Percentiles rank a stretch among this genome's conserved stretches.
Evolutionary conservation across 2,329 filamentous ascomycete species (phyloP).

Genomic region (Malbranchea cinnamomea): DNA sequence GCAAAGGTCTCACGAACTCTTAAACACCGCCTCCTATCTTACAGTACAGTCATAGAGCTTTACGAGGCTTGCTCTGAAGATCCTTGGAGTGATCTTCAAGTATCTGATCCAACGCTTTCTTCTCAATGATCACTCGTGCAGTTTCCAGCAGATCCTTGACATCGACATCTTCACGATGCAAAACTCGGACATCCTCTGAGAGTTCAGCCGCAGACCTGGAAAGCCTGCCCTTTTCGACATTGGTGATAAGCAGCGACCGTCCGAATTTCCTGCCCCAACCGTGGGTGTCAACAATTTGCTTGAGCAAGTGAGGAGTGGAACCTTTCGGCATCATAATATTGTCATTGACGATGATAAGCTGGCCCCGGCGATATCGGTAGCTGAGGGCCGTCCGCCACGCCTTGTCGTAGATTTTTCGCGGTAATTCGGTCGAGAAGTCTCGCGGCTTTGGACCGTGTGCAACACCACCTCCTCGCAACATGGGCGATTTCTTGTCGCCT

Average conservation of each 20-base stretch:
- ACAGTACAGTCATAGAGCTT: slow-evolving; percentile 17
- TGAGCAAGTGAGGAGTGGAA: slow-evolving; percentile 41
- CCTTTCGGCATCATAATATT: slow-evolving; percentile 50
- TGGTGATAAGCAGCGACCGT: slow-evolving; percentile 62
- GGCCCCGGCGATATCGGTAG: slow-evolving; percentile 75
- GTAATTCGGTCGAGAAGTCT: slow-evolving; percentile 74
- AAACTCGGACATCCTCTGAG: slow-evolving; percentile 51
- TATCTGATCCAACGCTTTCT: slow-evolving; percentile 59
- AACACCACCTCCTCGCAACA: slow-evolving; percentile 74
- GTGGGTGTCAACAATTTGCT: slow-evolving; percentile 55
- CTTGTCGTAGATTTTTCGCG: slow-evolving; percentile 82
- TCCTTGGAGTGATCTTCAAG: slow-evolving; percentile 47
- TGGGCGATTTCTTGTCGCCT: slow-evolving; percentile 67
- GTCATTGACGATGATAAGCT: slow-evolving; percentile 73
- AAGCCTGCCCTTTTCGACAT: slow-evolving; percentile 44
- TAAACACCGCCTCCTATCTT: no score
- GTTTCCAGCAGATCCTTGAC: slow-evolving; percentile 87
- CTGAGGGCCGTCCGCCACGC: slow-evolving; percentile 90
- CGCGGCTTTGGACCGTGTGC: slow-evolving; percentile 79
- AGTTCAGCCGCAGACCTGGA: slow-evolving; percentile 51
- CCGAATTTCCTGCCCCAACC: slow-evolving; percentile 52
- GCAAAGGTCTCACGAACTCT: no score
- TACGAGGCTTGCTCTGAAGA: slow-evolving; percentile 19
- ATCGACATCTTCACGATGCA: slow-evolving; percentile 67
- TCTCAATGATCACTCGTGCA: slow-evolving; percentile 75